A percentile compares a stretch with the other conserved stretches of the same genome.
phyloP scores from a whole-genome alignment of 805 yeast genomes.

The Wickerhamiella azyma region DNA sequence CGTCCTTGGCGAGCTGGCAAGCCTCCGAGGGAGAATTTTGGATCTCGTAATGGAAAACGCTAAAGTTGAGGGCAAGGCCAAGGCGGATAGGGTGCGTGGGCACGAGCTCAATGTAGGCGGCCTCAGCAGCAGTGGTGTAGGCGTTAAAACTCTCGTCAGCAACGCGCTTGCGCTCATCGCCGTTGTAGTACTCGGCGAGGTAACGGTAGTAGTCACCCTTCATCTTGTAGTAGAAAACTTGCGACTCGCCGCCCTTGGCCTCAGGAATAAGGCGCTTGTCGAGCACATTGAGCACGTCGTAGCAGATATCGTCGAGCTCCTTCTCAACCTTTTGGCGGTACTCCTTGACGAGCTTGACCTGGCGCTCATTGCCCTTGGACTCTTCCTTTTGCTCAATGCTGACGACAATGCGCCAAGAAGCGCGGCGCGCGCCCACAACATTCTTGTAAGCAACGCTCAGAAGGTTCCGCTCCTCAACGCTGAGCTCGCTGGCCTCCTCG shows the following conservation, averaged over 20 bases:
- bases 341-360: constrained; percentile 80
- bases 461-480: constrained; percentile 96
- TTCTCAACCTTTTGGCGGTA: constrained; percentile 92
- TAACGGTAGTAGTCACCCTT: constrained; percentile 99
- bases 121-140: constrained; percentile 92
- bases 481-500: constrained; percentile 55
- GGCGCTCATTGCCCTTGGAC: constrained; percentile 84
- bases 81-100: constrained; percentile 98
- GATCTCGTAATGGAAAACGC: constrained; percentile 96
- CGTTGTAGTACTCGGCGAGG: constrained; percentile 91
- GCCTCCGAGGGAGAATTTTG: constrained; percentile 98
- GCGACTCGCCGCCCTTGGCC: constrained; percentile 95
- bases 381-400: constrained; percentile 99
- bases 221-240: constrained; percentile 98
- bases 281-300: constrained; percentile 80
- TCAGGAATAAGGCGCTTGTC: constrained; percentile 83
- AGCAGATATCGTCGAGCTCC: constrained; percentile 90
- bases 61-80: constrained; percentile 94
- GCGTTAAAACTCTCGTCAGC: constrained; percentile 92
- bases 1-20: constrained; percentile 97
- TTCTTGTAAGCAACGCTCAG: constrained; percentile 96
- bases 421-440: constrained; percentile 98
- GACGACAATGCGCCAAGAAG: constrained; percentile 98
- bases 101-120: constrained; percentile 94
- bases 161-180: constrained; percentile 87